Evolutionary conservation across 495 filamentous ascomycete genomes (phyloP), one percentile per base, ranked within the genome.

Genomic region (Aspergillus leporis): DNA sequence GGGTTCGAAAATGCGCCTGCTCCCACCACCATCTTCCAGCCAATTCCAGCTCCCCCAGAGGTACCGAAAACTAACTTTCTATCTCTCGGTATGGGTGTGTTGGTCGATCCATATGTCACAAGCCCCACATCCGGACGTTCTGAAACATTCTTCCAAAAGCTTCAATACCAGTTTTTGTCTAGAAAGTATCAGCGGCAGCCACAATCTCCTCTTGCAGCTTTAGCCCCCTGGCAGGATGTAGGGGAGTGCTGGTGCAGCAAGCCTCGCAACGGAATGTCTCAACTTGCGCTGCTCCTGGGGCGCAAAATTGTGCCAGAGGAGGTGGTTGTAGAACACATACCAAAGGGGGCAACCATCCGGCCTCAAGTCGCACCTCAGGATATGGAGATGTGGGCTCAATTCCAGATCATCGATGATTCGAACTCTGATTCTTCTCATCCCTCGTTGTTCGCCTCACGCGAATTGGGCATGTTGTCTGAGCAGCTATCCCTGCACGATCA

Each of bases 231-330:
- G 79, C 60, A 74, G 13, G 79, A 81, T 23, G 56, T 68, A 6
- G 76, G 74, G n/a, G 79, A 82, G 31, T 75, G 77, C 58, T 82
- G 77, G 78, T 83, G 79, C 59, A 72, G 64, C 34, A 66, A 66
- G 25, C 69, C 70, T 18, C 67, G 68, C 9, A 46, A 69, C 21
- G 77, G 76, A 5, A 69, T 72, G 43, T 54, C 76, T 6, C 80
- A 83, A 55, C 61, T 83, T 5, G 55, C 67, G 10, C 64, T 80
- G 5, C 32, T 61, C 0, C 66, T 81, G 0, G 62, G 69, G 6
- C 70, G 64, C 13, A 56, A 58, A 0, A 78, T 81, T 22, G 68
- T 78, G 5, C 77, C 79, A 0, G 77, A 81, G 38, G 77, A 81
- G 23, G 65, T 81, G 0, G 68, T 80, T 2, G 68, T 83, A 14